These are phyloP conservation scores for Turritis glabra DNA, from an alignment of 345 rosid genomes.

Conservation along the genomic window DNA sequence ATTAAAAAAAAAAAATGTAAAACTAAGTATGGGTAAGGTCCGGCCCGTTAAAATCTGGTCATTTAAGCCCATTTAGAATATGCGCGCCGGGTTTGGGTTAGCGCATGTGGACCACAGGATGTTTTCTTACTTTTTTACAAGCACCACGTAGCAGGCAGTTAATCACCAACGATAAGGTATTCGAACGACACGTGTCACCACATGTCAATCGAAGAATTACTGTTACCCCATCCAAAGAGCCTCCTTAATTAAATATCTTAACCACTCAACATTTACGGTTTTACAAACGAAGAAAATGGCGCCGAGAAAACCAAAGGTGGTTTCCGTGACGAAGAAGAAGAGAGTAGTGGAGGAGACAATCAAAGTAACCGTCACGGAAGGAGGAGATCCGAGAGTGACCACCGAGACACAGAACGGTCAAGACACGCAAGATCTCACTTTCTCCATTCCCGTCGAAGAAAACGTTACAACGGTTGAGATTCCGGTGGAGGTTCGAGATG, in stretches of 20 bases:
- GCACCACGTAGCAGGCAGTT: constrained; percentile 20
- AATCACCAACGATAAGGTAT: not conserved
- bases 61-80: not conserved
- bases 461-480: constrained; percentile 27
- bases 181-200: constrained; percentile 26
- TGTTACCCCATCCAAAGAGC: not conserved
- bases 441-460: constrained; percentile 25
- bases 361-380: constrained; percentile 23
- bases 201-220: constrained; percentile 31
- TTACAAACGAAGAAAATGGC: constrained; percentile 20
- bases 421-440: constrained; percentile 28
- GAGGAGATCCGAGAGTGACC: constrained; percentile 7
- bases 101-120: not conserved
- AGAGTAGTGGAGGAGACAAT: constrained; percentile 32
- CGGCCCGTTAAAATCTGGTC: not conserved
- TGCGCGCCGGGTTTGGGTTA: not conserved
- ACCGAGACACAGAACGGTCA: constrained; percentile 10
- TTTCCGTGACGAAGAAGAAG: constrained; percentile 40
- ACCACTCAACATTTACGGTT: constrained; percentile 29
- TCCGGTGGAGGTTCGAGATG: constrained; percentile 14
- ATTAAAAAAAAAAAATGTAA: no score
- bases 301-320: constrained; percentile 29
- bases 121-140: constrained; percentile 18
- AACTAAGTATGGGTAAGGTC: no score
- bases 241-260: not conserved